phyloP scores from a whole-genome alignment of 768 basidiomycete genomes.

The Rhodotorula paludigena region DNA sequence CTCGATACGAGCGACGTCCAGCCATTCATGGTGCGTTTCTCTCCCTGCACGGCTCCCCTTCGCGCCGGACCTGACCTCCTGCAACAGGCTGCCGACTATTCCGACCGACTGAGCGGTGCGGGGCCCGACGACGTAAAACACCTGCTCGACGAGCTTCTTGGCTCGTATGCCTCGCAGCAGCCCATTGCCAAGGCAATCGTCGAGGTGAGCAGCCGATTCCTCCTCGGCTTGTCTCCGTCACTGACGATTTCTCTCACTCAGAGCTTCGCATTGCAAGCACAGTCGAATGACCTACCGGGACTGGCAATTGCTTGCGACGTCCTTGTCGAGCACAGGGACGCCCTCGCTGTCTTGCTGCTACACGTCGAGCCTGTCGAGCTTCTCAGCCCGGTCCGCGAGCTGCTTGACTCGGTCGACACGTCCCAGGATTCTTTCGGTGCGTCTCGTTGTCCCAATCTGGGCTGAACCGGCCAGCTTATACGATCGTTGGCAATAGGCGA shows the following conservation, averaged over 20 bases:
- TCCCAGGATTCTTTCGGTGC: slow-evolving; percentile 17
- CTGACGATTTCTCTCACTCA: accelerated
- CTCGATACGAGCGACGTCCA: not conserved
- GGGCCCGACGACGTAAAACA: slow-evolving; percentile 11
- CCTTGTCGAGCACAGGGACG: not conserved
- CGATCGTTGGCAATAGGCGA: slow-evolving; percentile 2
- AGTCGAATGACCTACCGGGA: slow-evolving; percentile 1
- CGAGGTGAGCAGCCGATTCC: not conserved
- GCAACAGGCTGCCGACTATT: not conserved
- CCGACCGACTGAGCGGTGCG: not conserved
- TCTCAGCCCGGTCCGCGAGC: slow-evolving; percentile 7
- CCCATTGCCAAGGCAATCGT: not conserved
- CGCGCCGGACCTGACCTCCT: too few relatives aligned
- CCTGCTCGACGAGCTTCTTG: not conserved
- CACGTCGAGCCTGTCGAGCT: slow-evolving; percentile 24
- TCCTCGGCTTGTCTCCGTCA: not conserved
- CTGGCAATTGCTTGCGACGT: slow-evolving; percentile 7
- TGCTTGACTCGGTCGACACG: slow-evolving; percentile 21
- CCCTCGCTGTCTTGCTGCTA: slow-evolving; percentile 12
- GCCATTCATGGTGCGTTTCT: not conserved
- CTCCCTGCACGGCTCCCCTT: too few relatives aligned
- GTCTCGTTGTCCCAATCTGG: not conserved
- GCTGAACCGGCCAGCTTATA: not conserved
- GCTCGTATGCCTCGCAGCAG: not conserved
- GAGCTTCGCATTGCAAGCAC: not conserved